Conservation (phyloP, 192 early-diverging fungal species). For the Powellomyces hirtus region DNA sequence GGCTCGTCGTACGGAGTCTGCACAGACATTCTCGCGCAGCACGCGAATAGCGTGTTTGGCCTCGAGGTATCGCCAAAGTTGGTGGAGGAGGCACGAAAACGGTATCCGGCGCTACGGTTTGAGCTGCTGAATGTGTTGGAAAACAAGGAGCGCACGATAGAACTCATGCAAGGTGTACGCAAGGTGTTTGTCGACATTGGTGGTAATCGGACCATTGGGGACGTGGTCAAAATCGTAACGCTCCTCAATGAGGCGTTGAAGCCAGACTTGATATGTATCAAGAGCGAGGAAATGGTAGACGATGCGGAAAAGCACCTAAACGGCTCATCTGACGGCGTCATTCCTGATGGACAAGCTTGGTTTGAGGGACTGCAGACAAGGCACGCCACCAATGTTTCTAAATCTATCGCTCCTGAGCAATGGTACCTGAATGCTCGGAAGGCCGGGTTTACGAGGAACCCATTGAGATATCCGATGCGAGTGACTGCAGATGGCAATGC, state of each 20-base stretch:
- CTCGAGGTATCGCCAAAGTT: conserved; percentile 4
- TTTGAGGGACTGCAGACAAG: neutral
- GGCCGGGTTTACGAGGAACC: conserved; percentile 6
- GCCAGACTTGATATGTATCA: neutral
- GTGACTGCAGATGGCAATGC: conserved; percentile 1
- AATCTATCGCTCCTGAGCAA: neutral
- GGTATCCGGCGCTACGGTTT: conserved; percentile 3
- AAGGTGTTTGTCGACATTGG: conserved; percentile 17
- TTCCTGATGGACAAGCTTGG: neutral
- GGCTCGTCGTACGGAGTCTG: conserved; percentile 18
- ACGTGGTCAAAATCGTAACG: neutral
- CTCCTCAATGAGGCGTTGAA: neutral
- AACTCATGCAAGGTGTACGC: neutral
- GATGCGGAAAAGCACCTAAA: neutral
- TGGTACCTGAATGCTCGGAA: neutral
- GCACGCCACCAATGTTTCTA: neutral
- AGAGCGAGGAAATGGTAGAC: conserved; percentile 10
- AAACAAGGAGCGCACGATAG: neutral
- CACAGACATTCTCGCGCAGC: conserved; percentile 19
- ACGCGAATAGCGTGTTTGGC: conserved; percentile 9
- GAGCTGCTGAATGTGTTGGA: conserved; percentile 2
- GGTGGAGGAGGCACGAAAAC: conserved; percentile 14
- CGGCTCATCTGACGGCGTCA: neutral
- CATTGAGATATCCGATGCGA: conserved; percentile 8
- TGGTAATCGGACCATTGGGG: neutral